phyloP scores from a whole-genome alignment of 371 early-diverging fungal species.

The Saksenaea vasiformis region DNA sequence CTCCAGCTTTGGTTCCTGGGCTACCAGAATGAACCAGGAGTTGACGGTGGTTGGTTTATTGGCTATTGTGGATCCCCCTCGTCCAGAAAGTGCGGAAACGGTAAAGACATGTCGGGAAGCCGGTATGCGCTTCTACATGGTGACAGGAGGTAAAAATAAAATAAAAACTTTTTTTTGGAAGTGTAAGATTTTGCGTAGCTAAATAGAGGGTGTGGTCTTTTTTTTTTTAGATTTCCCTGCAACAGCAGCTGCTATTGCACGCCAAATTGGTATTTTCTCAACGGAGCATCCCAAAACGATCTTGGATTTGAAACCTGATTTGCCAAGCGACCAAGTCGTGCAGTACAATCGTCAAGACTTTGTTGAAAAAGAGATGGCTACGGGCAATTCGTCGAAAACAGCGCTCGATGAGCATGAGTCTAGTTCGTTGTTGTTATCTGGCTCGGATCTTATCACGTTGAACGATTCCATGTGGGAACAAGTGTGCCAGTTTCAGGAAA shows the following conservation, averaged over 20 bases:
- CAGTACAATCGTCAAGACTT: constrained; percentile 9
- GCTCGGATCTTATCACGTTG: constrained; percentile 53
- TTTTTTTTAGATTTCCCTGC: constrained; percentile 49
- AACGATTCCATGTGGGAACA: constrained; percentile 60
- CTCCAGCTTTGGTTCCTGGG: constrained; percentile 32
- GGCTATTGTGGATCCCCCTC: constrained; percentile 76
- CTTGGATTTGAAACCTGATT: constrained; percentile 28
- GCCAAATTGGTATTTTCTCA: constrained; percentile 65
- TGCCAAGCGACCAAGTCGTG: constrained; percentile 12
- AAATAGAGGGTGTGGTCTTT: too few species aligned
- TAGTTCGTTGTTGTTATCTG: constrained; percentile 46
- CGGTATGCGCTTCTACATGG: constrained; percentile 78
- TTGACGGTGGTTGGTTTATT: constrained; percentile 65
- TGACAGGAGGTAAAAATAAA: constrained; percentile 57
- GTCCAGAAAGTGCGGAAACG: constrained; percentile 62
- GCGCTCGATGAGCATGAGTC: constrained; percentile 25
- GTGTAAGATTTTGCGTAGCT: too few species aligned
- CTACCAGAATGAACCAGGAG: constrained; percentile 24
- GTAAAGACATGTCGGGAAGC: constrained; percentile 61
- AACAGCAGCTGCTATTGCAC: constrained; percentile 75
- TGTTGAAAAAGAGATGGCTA: neutral
- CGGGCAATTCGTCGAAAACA: constrained; percentile 3
- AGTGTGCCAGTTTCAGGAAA: constrained; percentile 66
- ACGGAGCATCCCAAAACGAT: constrained; percentile 44
- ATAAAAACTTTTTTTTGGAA: neutral